These are phyloP conservation scores for Meyerozyma sp. DNA, from an alignment of 1,139 yeast species.

Conservation along the genomic window DNA sequence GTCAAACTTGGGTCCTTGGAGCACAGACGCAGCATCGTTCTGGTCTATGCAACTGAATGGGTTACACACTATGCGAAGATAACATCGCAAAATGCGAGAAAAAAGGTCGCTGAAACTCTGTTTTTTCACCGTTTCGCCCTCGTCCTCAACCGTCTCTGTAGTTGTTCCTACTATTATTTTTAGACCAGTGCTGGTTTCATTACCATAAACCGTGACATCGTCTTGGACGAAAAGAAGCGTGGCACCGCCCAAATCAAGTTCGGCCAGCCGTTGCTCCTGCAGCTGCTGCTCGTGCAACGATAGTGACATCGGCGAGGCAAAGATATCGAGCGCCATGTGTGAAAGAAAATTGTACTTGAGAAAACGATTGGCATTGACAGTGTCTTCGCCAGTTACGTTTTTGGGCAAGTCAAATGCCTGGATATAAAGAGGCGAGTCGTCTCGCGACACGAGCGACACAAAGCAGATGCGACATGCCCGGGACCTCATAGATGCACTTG, in stretches of 20 bases:
- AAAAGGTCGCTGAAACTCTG: constrained; percentile 26
- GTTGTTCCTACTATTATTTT: constrained; percentile 50
- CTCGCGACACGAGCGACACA: constrained; percentile 50
- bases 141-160: constrained; percentile 4
- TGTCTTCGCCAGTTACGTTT: constrained; percentile 9
- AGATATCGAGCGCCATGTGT: constrained; percentile 64
- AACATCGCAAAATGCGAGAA: constrained; percentile 41
- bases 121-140: constrained; percentile 2
- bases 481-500: not conserved
- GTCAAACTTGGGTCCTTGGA: constrained; percentile 36
- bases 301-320: constrained; percentile 47
- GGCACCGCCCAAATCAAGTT: constrained; percentile 21
- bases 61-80: constrained; percentile 48
- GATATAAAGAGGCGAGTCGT: constrained; percentile 55
- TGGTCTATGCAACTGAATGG: constrained; percentile 41
- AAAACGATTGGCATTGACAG: constrained; percentile 34
- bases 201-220: constrained; percentile 56
- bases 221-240: constrained; percentile 55
- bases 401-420: constrained; percentile 39
- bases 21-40: constrained; percentile 18
- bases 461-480: constrained; percentile 23
- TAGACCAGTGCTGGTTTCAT: constrained; percentile 56
- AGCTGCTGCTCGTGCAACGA: constrained; percentile 37
- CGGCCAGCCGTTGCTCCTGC: constrained; percentile 26
- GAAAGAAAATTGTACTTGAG: constrained; percentile 58